phyloP scores from a whole-genome alignment of 192 early-diverging fungal species.

The Pilaira anomala region DNA sequence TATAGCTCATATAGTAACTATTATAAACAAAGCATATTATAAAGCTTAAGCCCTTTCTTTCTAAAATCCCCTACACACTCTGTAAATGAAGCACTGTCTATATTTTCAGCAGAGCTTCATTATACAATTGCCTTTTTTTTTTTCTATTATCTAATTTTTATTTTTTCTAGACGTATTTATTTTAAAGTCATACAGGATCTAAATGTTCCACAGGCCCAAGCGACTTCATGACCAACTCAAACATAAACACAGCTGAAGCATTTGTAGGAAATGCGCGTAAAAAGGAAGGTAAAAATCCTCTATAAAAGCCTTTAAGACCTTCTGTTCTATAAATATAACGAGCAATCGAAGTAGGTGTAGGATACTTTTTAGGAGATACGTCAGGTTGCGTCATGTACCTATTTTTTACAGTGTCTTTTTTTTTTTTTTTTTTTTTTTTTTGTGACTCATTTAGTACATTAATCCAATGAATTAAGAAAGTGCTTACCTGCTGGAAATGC shows the following conservation, averaged over 20 bases:
- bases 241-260: conserved; percentile 88
- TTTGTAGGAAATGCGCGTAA: conserved; percentile 94
- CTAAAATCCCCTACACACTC: no score
- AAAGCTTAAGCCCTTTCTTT: no score
- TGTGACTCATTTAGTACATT: conserved; percentile 10
- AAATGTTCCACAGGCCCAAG: conserved; percentile 15
- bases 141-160: no score
- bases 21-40: no score
- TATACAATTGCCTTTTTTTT: no score
- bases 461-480: neutral
- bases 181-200: no score
- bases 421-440: neutral
- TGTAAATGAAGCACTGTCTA: no score
- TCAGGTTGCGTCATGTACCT: conserved; percentile 90
- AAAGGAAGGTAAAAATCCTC: conserved; percentile 87
- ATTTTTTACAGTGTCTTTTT: conserved; percentile 85
- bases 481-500: conserved; percentile 35
- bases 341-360: conserved; percentile 51
- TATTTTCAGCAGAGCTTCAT: no score
- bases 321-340: conserved; percentile 62
- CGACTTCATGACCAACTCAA: conserved; percentile 67
- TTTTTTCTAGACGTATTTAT: no score
- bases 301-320: conserved; percentile 82
- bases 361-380: conserved; percentile 60
- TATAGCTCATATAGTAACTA: no score